Conservation (phyloP, 1,284 basidiomycete species). For the Kwoniella shivajii region DNA sequence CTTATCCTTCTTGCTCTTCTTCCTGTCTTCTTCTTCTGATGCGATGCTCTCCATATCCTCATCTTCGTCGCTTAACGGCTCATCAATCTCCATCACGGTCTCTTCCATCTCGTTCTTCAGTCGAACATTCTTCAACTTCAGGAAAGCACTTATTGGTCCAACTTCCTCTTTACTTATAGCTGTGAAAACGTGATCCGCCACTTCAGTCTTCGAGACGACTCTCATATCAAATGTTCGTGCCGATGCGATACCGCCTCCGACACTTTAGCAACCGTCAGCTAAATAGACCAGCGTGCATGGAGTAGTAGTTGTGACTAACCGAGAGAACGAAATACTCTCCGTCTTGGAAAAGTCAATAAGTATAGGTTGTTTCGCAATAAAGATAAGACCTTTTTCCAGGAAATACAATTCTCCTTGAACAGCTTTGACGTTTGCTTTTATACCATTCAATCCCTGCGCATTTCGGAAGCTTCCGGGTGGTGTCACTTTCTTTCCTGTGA, state of each 20-base stretch:
- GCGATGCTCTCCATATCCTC: slow-evolving; percentile 59
- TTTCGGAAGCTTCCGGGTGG: slow-evolving; percentile 80
- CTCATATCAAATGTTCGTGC: slow-evolving; percentile 94
- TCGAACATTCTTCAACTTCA: slow-evolving; percentile 87
- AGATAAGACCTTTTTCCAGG: slow-evolving; percentile 96
- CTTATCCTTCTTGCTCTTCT: slow-evolving; percentile 53
- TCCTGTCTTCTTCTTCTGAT: slow-evolving; percentile 45
- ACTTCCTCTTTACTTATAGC: slow-evolving; percentile 96
- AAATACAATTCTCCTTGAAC: slow-evolving; percentile 96
- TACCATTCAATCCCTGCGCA: slow-evolving; percentile 58
- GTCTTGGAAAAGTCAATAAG: slow-evolving; percentile 91
- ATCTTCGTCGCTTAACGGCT: slow-evolving; percentile 74
- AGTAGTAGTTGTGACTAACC: slow-evolving; percentile 54
- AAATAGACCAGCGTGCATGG: not conserved
- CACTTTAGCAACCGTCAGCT: slow-evolving; percentile 53
- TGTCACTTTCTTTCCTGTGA: slow-evolving; percentile 89
- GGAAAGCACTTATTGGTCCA: slow-evolving; percentile 77
- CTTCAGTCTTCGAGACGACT: slow-evolving; percentile 74
- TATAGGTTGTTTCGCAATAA: slow-evolving; percentile 94
- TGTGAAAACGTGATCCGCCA: slow-evolving; percentile 84
- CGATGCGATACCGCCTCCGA: slow-evolving; percentile 85
- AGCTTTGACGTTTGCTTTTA: slow-evolving; percentile 98
- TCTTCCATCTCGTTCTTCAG: slow-evolving; percentile 98
- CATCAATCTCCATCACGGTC: slow-evolving; percentile 67
- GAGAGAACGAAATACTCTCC: slow-evolving; percentile 88